These are phyloP conservation scores for Ceratobasidium sp. DNA, from an alignment of 1,284 basidiomycete species.

Conservation along the genomic window DNA sequence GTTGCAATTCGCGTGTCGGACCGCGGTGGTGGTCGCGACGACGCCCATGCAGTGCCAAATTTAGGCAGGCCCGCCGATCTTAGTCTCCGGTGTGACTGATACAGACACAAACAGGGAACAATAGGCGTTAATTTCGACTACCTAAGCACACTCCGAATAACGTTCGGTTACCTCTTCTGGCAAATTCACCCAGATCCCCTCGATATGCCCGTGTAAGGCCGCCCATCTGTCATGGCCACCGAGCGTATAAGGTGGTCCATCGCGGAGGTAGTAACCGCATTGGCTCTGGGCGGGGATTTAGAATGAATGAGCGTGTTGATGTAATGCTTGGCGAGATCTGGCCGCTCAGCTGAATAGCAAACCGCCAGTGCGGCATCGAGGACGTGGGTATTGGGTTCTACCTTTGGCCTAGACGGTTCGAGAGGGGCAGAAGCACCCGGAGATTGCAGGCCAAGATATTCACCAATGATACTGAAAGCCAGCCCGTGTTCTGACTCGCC, in stretches of 20 bases:
- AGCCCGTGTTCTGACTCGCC: constrained; percentile 63
- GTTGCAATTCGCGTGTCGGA: neutral
- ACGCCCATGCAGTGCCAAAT: neutral
- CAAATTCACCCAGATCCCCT: neutral
- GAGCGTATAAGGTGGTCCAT: constrained; percentile 62
- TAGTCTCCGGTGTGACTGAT: neutral
- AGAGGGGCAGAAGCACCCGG: constrained; percentile 53
- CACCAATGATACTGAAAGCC: constrained; percentile 65
- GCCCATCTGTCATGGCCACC: neutral
- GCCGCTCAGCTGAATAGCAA: constrained; percentile 55
- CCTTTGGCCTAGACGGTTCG: constrained; percentile 47
- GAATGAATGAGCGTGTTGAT: neutral
- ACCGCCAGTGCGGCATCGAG: constrained; percentile 63
- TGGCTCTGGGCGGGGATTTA: neutral
- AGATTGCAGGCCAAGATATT: constrained; percentile 67
- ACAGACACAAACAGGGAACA: neutral
- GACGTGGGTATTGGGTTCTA: constrained; percentile 57
- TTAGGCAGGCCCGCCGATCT: neutral
- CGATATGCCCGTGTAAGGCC: neutral
- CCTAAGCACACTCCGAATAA: neutral
- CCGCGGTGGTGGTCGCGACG: constrained; percentile 25
- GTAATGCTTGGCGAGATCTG: constrained; percentile 11
- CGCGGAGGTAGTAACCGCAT: constrained; percentile 1
- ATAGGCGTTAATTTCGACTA: neutral
- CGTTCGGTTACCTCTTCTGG: neutral